These are phyloP conservation scores for Nakazawaea siamensis DNA, from an alignment of 805 yeast species.

Conservation along the genomic window DNA sequence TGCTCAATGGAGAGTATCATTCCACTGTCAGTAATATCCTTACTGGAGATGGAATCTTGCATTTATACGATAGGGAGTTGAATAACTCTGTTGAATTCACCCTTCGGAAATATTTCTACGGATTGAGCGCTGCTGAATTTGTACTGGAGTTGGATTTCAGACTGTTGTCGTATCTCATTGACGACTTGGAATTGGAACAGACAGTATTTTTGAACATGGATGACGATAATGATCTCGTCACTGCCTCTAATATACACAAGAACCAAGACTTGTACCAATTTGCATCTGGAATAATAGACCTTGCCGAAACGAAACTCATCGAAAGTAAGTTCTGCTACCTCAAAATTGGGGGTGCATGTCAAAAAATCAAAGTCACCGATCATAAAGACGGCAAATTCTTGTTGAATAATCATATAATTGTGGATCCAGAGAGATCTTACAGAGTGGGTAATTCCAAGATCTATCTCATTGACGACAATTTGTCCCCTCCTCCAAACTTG, in stretches of 20 bases:
- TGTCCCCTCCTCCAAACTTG: constrained; percentile 57
- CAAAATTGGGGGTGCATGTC: constrained; percentile 58
- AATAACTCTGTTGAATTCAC: constrained; percentile 29
- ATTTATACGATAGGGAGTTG: constrained; percentile 30
- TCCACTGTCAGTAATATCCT: constrained; percentile 27
- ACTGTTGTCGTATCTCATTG: constrained; percentile 45
- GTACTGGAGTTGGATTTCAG: constrained; percentile 66
- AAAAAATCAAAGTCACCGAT: constrained; percentile 37
- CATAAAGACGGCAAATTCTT: constrained; percentile 21
- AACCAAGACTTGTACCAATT: constrained; percentile 56
- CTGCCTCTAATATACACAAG: constrained; percentile 18
- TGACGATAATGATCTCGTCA: constrained; percentile 21
- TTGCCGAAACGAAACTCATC: constrained; percentile 28
- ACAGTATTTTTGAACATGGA: constrained; percentile 53
- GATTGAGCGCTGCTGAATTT: constrained; percentile 50
- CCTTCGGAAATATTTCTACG: constrained; percentile 50
- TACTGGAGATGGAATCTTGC: constrained; percentile 40
- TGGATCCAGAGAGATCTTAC: constrained; percentile 27
- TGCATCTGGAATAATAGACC: constrained; percentile 32
- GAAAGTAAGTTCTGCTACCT: constrained; percentile 49
- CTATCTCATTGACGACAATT: constrained; percentile 51
- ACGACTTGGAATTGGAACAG: constrained; percentile 39
- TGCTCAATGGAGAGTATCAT: background rate
- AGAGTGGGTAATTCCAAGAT: constrained; percentile 58
- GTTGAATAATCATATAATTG: constrained; percentile 50